These are phyloP conservation scores for Xeromyces bisporus DNA, from an alignment of 495 filamentous ascomycete species.

Conservation along the genomic window DNA sequence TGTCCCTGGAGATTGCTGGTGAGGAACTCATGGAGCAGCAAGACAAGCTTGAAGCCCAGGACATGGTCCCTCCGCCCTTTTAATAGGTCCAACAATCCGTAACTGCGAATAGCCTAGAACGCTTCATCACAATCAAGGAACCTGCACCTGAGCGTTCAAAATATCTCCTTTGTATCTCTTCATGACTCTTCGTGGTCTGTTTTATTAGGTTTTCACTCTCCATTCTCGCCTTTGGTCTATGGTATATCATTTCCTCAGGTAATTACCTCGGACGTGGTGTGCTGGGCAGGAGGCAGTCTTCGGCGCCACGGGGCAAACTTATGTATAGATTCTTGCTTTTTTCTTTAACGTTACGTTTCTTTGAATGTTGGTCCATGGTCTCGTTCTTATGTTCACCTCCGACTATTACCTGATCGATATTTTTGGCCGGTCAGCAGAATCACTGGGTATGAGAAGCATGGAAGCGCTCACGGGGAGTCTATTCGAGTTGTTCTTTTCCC, in stretches of 20 bases:
- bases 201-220: constrained; percentile 32
- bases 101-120: neutral
- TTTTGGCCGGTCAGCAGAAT: constrained; percentile 12
- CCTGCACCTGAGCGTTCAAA: neutral
- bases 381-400: constrained; percentile 14
- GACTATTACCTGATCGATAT: constrained; percentile 13
- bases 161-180: neutral
- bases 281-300: constrained; percentile 21
- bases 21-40: constrained; percentile 90
- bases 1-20: constrained; percentile 77
- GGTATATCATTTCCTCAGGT: constrained; percentile 18
- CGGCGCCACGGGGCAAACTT: constrained; percentile 27
- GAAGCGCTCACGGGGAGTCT: constrained; percentile 16
- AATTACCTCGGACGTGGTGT: constrained; percentile 17
- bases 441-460: constrained; percentile 13
- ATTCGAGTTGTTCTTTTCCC: neutral
- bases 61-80: constrained; percentile 36
- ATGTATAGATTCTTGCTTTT: constrained; percentile 32
- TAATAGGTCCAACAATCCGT: constrained; percentile 16
- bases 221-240: constrained; percentile 17
- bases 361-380: constrained; percentile 13
- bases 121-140: neutral
- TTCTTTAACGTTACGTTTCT: constrained; percentile 18
- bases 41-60: constrained; percentile 41
- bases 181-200: constrained; percentile 18